Evolutionary conservation across 176 grass and related monocot genomes (phyloP).

Genomic region (Sorghum bicolor): DNA sequence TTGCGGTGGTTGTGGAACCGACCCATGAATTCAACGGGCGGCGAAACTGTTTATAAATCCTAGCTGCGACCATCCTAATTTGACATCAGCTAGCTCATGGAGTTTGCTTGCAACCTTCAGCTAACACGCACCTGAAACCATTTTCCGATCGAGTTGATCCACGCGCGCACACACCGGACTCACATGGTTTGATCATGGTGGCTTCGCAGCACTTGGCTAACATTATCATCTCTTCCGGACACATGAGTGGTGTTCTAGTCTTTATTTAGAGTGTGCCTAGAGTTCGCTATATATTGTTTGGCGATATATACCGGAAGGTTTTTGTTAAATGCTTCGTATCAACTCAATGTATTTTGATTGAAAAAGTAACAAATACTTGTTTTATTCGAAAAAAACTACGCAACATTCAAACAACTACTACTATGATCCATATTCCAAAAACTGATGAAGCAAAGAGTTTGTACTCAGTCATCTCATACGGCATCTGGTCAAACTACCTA

Average conservation of each 20-base stretch:
- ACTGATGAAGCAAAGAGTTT: not conserved
- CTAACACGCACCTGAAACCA: not conserved
- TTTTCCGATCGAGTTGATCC: not conserved
- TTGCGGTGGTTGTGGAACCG: conserved; percentile 21
- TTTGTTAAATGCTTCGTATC: not conserved
- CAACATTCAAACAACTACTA: not conserved
- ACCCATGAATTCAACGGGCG: conserved; percentile 18
- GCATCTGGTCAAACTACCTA: conserved; percentile 23
- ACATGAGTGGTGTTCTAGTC: too few species aligned
- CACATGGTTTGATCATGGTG: too few species aligned
- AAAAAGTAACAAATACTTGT: not conserved
- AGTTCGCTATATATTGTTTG: not conserved
- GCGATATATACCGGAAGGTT: too few species aligned
- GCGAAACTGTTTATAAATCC: not conserved
- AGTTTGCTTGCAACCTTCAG: not conserved
- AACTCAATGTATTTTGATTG: not conserved
- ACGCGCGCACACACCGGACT: too few species aligned
- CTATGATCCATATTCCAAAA: not conserved
- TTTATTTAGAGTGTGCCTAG: not conserved
- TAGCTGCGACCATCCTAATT: not conserved
- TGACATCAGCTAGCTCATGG: not conserved
- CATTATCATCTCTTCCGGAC: too few species aligned
- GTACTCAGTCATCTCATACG: not conserved
- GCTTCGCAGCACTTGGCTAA: too few species aligned
- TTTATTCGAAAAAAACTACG: not conserved